phyloP scores from a whole-genome alignment of 1,139 yeast species.

The Candida sojae region DNA sequence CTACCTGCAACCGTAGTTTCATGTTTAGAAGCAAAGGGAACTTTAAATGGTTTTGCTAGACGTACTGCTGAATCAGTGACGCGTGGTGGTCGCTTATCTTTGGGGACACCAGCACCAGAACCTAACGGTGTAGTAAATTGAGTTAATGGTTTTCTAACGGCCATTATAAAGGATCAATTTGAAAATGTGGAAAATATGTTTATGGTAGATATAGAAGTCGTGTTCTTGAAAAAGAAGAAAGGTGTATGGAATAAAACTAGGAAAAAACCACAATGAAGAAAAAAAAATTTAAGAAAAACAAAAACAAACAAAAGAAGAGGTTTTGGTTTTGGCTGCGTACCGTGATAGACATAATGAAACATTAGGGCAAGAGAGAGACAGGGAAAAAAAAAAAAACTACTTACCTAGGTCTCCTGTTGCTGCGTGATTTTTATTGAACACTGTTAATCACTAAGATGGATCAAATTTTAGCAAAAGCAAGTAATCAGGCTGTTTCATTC shows the following conservation, averaged over 20 bases:
- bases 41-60: constrained; percentile 42
- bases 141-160: constrained; percentile 35
- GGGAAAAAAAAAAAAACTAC: background rate
- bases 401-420: too few species aligned
- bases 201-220: background rate
- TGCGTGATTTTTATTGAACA: too few species aligned
- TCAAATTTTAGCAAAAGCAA: constrained; percentile 56
- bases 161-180: constrained; percentile 19
- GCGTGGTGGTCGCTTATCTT: constrained; percentile 41
- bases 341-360: too few species aligned
- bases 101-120: constrained; percentile 48
- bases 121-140: constrained; percentile 48
- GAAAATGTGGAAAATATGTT: background rate
- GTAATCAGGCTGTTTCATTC: constrained; percentile 77
- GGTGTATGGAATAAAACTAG: too few species aligned
- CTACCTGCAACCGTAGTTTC: constrained; percentile 15
- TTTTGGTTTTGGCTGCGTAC: background rate
- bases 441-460: constrained; percentile 30
- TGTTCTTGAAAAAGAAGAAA: background rate
- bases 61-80: constrained; percentile 37
- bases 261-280: background rate
- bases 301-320: constrained; percentile 1
- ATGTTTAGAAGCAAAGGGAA: constrained; percentile 37
- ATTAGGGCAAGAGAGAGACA: background rate
- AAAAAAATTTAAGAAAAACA: background rate